Conservation (phyloP, 805 yeast species). For the Tetrapisispora iriomotensis region DNA sequence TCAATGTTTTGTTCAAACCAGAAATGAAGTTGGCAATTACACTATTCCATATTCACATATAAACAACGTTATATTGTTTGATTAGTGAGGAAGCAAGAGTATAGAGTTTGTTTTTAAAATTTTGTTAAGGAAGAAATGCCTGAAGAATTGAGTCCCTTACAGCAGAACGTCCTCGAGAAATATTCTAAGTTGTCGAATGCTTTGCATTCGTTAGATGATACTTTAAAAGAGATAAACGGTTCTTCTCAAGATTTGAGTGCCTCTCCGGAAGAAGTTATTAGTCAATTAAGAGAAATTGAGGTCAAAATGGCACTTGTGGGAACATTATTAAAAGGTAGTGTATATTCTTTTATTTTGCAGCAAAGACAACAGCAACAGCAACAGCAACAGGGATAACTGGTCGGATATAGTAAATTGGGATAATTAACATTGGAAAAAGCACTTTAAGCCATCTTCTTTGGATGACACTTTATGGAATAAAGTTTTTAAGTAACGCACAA, state of each 20-base stretch:
- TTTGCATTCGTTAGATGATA: slow-evolving; percentile 21
- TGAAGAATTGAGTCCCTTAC: slow-evolving; percentile 22
- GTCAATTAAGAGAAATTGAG: slow-evolving; percentile 50
- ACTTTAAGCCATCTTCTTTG: too few species aligned
- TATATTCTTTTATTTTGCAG: slow-evolving; percentile 52
- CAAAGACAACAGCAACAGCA: slow-evolving; percentile 27
- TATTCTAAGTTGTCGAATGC: slow-evolving; percentile 22
- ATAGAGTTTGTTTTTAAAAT: too few species aligned
- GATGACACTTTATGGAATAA: neutral
- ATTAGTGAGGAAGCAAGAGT: too few species aligned
- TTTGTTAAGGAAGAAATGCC: too few species aligned
- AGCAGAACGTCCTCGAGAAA: slow-evolving; percentile 23
- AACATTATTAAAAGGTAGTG: slow-evolving; percentile 60
- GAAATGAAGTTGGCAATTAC: too few species aligned
- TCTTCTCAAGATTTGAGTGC: slow-evolving; percentile 6
- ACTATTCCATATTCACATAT: too few species aligned
- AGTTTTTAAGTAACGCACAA: neutral
- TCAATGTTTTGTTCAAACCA: too few species aligned
- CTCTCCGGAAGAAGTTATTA: slow-evolving; percentile 32
- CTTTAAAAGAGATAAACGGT: slow-evolving; percentile 16
- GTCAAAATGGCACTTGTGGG: slow-evolving; percentile 54
- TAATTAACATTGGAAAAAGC: neutral
- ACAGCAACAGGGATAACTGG: neutral
- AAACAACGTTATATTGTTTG: too few species aligned
- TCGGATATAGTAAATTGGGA: neutral